These are phyloP conservation scores for Harringtonia lauricola DNA, from an alignment of 2,329 filamentous ascomycete species.

Conservation along the genomic window DNA sequence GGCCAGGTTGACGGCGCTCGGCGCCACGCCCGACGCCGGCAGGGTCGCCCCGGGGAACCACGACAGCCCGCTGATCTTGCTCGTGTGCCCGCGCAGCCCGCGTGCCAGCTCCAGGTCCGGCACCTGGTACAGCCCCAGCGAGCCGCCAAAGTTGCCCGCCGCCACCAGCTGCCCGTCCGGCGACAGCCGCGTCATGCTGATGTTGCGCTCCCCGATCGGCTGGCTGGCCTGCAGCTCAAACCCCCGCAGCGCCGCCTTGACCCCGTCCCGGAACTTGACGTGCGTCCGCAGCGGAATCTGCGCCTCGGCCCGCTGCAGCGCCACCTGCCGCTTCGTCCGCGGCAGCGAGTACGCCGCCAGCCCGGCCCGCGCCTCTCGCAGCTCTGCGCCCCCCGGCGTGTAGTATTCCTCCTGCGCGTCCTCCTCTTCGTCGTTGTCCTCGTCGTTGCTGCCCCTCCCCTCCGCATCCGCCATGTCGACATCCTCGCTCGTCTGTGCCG, in stretches of 20 bases:
- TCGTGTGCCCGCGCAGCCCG: slow-evolving; percentile 72
- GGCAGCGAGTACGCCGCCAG: slow-evolving; percentile 80
- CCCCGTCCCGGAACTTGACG: slow-evolving; percentile 78
- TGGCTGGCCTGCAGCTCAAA: slow-evolving; percentile 93
- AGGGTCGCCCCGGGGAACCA: slow-evolving; percentile 83
- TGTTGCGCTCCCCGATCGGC: slow-evolving; percentile 78
- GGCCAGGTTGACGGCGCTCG: slow-evolving; percentile 69
- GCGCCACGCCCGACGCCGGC: slow-evolving; percentile 57
- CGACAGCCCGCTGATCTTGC: slow-evolving; percentile 78
- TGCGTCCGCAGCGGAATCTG: slow-evolving; percentile 80
- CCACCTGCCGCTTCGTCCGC: slow-evolving; percentile 64
- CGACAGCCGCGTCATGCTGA: slow-evolving; percentile 85
- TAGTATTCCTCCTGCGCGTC: slow-evolving; percentile 93
- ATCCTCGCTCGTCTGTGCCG: neutral
- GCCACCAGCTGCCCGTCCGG: slow-evolving; percentile 76
- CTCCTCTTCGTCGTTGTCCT: slow-evolving; percentile 43
- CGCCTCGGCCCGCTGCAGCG: slow-evolving; percentile 69
- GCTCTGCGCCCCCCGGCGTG: slow-evolving; percentile 63
- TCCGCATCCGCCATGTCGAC: slow-evolving; percentile 36
- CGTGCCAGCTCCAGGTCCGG: slow-evolving; percentile 70
- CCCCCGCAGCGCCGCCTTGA: slow-evolving; percentile 70
- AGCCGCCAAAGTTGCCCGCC: slow-evolving; percentile 86
- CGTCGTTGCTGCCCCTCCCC: slow-evolving; percentile 28
- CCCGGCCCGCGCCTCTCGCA: slow-evolving; percentile 65
- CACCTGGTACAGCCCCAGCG: slow-evolving; percentile 75